Conservation (phyloP, 2,329 filamentous ascomycete genomes). For the Apiospora sp. region DNA sequence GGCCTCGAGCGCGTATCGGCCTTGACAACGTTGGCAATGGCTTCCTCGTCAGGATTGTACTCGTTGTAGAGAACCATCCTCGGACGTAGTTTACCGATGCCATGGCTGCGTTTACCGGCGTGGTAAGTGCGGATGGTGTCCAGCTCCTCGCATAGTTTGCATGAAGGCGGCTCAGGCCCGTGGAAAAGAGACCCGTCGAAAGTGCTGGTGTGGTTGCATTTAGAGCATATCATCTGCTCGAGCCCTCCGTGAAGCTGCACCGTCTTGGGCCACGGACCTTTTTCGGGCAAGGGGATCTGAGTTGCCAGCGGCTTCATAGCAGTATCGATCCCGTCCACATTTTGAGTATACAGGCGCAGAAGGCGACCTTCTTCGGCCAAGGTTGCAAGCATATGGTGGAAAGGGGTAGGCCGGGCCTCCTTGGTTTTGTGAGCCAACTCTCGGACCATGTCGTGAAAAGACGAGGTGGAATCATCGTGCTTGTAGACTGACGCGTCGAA, state of each 20-base stretch:
- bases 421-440: conserved; percentile 82
- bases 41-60: conserved; percentile 94
- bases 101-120: conserved; percentile 89
- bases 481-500: conserved; percentile 99
- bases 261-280: conserved; percentile 91
- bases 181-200: conserved; percentile 84
- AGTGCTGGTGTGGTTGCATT: conserved; percentile 79
- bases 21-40: conserved; percentile 89
- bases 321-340: conserved; percentile 95
- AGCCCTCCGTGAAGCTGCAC: conserved; percentile 94
- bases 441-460: conserved; percentile 96
- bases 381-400: conserved; percentile 93
- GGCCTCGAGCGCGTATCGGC: conserved; percentile 86
- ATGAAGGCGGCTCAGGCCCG: conserved; percentile 83
- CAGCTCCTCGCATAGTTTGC: conserved; percentile 74
- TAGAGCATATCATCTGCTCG: conserved; percentile 96
- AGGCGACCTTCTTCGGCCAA: conserved; percentile 87
- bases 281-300: conserved; percentile 78
- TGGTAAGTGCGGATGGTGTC: conserved; percentile 79
- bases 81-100: conserved; percentile 87
- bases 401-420: conserved; percentile 81
- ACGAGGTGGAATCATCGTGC: conserved; percentile 85
- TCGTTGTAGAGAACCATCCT: conserved; percentile 98
- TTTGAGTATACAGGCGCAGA: conserved; percentile 92
- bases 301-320: conserved; percentile 82